Evolutionary conservation across 1,139 yeast species (phyloP).

Genomic region (Sugiyamaella japonica): DNA sequence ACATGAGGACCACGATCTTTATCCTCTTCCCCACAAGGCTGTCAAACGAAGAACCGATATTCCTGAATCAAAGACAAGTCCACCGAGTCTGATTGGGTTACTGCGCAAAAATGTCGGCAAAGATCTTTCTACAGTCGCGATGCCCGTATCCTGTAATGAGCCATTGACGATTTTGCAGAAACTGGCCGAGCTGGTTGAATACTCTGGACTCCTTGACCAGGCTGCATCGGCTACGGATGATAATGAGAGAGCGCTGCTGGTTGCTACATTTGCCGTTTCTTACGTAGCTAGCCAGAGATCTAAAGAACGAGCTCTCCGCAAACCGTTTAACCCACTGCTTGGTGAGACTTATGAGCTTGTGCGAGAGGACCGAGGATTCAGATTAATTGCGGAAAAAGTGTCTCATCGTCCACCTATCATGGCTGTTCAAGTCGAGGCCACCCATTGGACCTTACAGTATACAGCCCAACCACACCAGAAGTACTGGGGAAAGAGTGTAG

Average conservation of each 20-base stretch:
- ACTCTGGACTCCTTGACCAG: slow-evolving; percentile 61
- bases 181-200: slow-evolving; percentile 77
- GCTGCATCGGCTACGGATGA: slow-evolving; percentile 50
- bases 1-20: slow-evolving; percentile 40
- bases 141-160: slow-evolving; percentile 95
- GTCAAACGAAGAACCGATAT: slow-evolving; percentile 61
- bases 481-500: slow-evolving; percentile 94
- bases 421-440: slow-evolving; percentile 74
- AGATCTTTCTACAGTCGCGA: slow-evolving; percentile 79
- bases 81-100: slow-evolving; percentile 79
- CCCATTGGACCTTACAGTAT: slow-evolving; percentile 72
- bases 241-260: slow-evolving; percentile 59
- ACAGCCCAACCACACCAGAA: slow-evolving; percentile 82
- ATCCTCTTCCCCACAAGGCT: slow-evolving; percentile 58
- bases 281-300: slow-evolving; percentile 67
- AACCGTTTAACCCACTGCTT: slow-evolving; percentile 88
- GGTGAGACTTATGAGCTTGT: slow-evolving; percentile 88
- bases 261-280: slow-evolving; percentile 84
- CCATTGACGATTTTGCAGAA: slow-evolving; percentile 82
- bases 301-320: slow-evolving; percentile 73
- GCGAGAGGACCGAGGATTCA: slow-evolving; percentile 68
- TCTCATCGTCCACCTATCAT: slow-evolving; percentile 79
- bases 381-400: slow-evolving; percentile 77
- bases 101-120: slow-evolving; percentile 90
- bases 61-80: slow-evolving; percentile 60